Base-by-base conservation (phyloP, 2,329 filamentous ascomycete species). In the Phyllosticta citrichinensis region DNA sequence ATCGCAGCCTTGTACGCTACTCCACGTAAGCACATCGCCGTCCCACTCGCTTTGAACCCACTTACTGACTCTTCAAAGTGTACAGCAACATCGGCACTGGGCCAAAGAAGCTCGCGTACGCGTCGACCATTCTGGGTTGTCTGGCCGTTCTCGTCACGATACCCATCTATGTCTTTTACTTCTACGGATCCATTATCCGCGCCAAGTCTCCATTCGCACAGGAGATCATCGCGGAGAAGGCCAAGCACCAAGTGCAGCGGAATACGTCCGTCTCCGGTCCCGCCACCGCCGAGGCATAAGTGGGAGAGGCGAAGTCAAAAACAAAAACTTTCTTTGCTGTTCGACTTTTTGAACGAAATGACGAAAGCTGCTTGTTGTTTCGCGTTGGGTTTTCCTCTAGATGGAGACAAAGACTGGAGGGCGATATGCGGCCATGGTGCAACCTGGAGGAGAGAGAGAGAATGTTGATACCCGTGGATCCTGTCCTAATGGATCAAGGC, bases 1-100 rank as follows among this genome's bases (percentile, higher is more conserved):
- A 79, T 89, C 9, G 81, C 89, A 1, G 87, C 87, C 0, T 78
- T 89, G 56, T 86, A 85, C 14, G 83, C 87, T 0, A 81, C 81
- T 0, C 87, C 87, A 0, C 65, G 55, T 79, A 55, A 57, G 60
- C 27, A 10, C 25, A 17, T 19, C 10, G 2, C 3, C 6, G 10
- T 5, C 22, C 17, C 19, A 14, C 25, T 17, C 25, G 6, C 27
- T 30, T 30, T 6, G 5, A 76, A 30, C 77, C 80, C 62, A 27
- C 17, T 14, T 22, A 10, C 53, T 50, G 14, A 57, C 56, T 9
- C 25, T 1, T 25, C 22, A 72, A 0, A 68, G 69, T 70, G 47
- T 70, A 71, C 62, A 65, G 65, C 5, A 71, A 71, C 24, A 69
- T 72, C 9, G 59, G 59, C 33, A 66, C 69, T 9, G 67, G 67